phyloP scores from a whole-genome alignment of 805 yeast genomes.

The Monosporozyma solicola region DNA sequence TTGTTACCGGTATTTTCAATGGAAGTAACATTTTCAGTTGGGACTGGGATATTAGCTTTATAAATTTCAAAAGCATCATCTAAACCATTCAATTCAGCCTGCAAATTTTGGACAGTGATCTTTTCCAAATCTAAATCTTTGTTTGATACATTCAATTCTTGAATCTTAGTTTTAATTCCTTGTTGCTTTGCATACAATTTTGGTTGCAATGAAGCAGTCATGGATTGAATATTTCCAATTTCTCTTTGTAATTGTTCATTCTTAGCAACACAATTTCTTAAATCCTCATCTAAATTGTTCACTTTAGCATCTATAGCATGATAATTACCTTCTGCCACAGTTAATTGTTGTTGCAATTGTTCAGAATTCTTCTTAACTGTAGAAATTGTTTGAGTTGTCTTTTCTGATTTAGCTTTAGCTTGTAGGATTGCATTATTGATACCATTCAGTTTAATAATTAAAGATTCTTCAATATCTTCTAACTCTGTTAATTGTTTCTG shows the following conservation, averaged over 20 bases:
- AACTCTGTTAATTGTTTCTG: slow-evolving; percentile 1
- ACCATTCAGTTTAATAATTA: slow-evolving; percentile 2
- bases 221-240: slow-evolving; percentile 59
- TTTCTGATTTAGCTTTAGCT: neutral
- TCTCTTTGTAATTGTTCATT: slow-evolving; percentile 58
- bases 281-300: slow-evolving; percentile 48
- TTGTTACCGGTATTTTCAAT: neutral
- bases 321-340: slow-evolving; percentile 69
- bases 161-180: slow-evolving; percentile 36
- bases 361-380: slow-evolving; percentile 27
- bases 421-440: slow-evolving; percentile 2
- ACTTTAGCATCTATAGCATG: slow-evolving; percentile 60
- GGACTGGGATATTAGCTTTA: neutral
- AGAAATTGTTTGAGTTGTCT: slow-evolving; percentile 2
- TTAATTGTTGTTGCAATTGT: slow-evolving; percentile 57
- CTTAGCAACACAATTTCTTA: slow-evolving; percentile 57
- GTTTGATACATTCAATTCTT: slow-evolving; percentile 10
- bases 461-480: slow-evolving; percentile 2
- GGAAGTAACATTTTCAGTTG: neutral
- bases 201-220: slow-evolving; percentile 48
- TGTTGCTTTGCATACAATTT: slow-evolving; percentile 43
- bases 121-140: slow-evolving; percentile 60
- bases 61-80: slow-evolving; percentile 10
- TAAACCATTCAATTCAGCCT: slow-evolving; percentile 32
- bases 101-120: slow-evolving; percentile 36